Conservation (phyloP, 225 moss, liverwort and hornwort genomes). For the Rhytidiadelphus loreus region DNA sequence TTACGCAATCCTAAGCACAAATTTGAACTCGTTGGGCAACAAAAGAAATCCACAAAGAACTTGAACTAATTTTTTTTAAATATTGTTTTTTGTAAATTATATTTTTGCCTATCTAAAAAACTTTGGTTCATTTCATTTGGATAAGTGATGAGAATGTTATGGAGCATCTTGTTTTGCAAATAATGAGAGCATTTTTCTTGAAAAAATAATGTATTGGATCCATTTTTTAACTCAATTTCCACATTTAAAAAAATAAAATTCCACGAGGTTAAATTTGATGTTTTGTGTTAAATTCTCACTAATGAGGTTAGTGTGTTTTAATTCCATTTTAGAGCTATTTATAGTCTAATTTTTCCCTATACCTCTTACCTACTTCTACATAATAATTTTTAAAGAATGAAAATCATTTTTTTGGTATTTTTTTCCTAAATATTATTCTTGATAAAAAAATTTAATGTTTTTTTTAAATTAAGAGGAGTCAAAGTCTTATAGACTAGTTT, state of each 20-base stretch:
- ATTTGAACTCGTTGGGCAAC: background rate
- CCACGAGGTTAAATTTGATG: background rate
- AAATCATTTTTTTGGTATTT: too few species aligned
- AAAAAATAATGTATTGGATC: rapidly evolving
- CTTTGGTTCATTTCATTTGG: background rate
- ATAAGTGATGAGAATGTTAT: background rate
- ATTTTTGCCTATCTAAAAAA: background rate
- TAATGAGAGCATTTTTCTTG: background rate
- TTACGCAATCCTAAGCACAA: background rate
- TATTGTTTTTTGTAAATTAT: background rate
- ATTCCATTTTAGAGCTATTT: too few species aligned
- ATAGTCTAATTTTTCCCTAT: background rate
- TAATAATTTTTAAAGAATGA: background rate
- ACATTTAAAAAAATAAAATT: background rate
- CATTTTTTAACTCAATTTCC: rapidly evolving
- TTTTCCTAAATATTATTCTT: background rate
- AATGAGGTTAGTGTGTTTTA: background rate
- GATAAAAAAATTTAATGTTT: background rate
- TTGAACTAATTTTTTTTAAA: background rate
- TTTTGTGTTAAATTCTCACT: too few species aligned
- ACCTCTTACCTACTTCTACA: background rate
- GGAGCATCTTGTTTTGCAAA: background rate
- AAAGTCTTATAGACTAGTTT: too few species aligned
- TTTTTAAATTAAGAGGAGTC: too few species aligned
- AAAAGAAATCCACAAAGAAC: background rate